phyloP scores from a whole-genome alignment of 106 monocot species.

The Dactylorhiza incarnata region DNA sequence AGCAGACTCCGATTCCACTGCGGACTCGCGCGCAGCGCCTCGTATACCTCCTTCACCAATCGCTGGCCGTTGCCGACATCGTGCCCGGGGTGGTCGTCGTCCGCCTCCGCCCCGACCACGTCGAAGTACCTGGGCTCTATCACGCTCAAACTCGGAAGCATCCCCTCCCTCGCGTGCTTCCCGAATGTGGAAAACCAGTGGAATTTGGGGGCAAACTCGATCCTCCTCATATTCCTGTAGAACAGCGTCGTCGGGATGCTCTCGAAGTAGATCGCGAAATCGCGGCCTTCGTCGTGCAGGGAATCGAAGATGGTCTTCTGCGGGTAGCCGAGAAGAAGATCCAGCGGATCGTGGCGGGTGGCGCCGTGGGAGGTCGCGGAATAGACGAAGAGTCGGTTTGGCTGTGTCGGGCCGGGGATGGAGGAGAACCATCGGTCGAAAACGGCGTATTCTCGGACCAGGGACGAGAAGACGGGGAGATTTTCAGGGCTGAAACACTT shows the following conservation, averaged over 20 bases:
- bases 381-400: slow-evolving; percentile 77
- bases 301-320: slow-evolving; percentile 89
- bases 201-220: slow-evolving; percentile 29
- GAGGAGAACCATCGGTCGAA: slow-evolving; percentile 86
- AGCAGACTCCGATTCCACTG: slow-evolving; percentile 70
- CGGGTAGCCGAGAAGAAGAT: slow-evolving; percentile 55
- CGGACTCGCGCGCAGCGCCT: slow-evolving; percentile 52
- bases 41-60: slow-evolving; percentile 81
- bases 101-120: slow-evolving; percentile 23
- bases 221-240: slow-evolving; percentile 40
- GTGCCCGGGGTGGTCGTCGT: slow-evolving; percentile 79
- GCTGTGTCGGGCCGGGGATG: slow-evolving; percentile 77
- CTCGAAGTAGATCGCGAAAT: slow-evolving; percentile 56
- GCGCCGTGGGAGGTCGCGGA: slow-evolving; percentile 76
- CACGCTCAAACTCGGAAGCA: slow-evolving; percentile 42
- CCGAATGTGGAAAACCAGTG: slow-evolving; percentile 33
- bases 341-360: slow-evolving; percentile 27
- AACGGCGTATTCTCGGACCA: slow-evolving; percentile 57
- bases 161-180: slow-evolving; percentile 42
- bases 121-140: slow-evolving; percentile 73
- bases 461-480: slow-evolving; percentile 43
- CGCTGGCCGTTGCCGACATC: slow-evolving; percentile 74
- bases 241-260: slow-evolving; percentile 65
- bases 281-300: slow-evolving; percentile 35
- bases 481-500: slow-evolving; percentile 46